These are phyloP conservation scores for Pisolithus microcarpus DNA, from an alignment of 768 basidiomycete genomes.

Conservation along the genomic window DNA sequence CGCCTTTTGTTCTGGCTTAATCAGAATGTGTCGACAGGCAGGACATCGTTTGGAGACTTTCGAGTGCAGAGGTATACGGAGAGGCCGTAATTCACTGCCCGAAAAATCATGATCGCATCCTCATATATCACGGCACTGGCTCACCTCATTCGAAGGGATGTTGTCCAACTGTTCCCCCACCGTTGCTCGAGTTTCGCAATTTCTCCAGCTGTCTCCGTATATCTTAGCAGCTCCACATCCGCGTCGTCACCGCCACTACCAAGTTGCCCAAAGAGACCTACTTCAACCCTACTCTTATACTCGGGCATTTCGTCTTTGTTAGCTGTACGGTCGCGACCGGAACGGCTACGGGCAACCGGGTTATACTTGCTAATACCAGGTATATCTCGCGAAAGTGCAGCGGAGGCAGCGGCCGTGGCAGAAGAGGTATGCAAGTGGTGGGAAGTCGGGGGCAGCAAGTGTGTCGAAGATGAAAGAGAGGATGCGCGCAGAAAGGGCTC, in stretches of 20 bases:
- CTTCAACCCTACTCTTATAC: constrained; percentile 67
- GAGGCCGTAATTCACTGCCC: constrained; percentile 71
- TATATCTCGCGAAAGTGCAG: constrained; percentile 81
- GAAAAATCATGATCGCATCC: neutral
- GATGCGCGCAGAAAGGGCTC: constrained; percentile 89
- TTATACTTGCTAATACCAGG: constrained; percentile 77
- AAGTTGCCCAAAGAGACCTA: constrained; percentile 44
- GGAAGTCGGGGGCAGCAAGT: constrained; percentile 45
- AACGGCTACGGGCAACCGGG: constrained; percentile 43
- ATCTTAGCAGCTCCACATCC: constrained; percentile 65
- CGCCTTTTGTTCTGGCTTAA: constrained; percentile 97
- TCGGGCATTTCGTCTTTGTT: constrained; percentile 75
- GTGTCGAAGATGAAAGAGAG: constrained; percentile 60
- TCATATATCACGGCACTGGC: constrained; percentile 6
- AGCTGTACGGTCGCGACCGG: constrained; percentile 52
- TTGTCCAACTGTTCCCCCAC: constrained; percentile 76
- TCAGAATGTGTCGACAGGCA: constrained; percentile 89
- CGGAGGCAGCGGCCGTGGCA: constrained; percentile 84
- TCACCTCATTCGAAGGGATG: constrained; percentile 58
- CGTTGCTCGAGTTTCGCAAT: constrained; percentile 71
- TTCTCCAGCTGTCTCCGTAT: constrained; percentile 52
- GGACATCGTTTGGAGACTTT: constrained; percentile 96
- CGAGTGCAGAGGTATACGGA: constrained; percentile 86
- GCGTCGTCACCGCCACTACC: constrained; percentile 57
- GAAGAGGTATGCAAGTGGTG: constrained; percentile 73